These are phyloP conservation scores for Gossypium anomalum DNA, from an alignment of 345 rosid species.

Conservation along the genomic window DNA sequence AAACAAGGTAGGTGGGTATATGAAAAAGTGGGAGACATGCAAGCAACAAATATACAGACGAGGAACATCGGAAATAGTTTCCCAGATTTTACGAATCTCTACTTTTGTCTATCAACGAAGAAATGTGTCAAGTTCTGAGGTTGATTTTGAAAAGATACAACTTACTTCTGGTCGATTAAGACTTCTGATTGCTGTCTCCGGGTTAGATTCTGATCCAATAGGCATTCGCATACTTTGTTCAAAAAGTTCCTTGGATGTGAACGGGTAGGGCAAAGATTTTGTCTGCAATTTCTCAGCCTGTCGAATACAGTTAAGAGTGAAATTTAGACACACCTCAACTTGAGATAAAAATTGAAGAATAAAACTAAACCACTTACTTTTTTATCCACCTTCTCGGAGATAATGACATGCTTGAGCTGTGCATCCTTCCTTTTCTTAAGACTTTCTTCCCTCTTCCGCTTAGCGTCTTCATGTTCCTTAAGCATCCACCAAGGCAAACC, in stretches of 20 bases:
- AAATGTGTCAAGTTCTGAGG: not conserved
- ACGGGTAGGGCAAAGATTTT: slow-evolving; percentile 72
- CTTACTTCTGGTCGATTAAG: slow-evolving; percentile 79
- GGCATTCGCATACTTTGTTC: slow-evolving; percentile 92
- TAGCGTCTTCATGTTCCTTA: slow-evolving; percentile 65
- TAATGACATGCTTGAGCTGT: slow-evolving; percentile 63
- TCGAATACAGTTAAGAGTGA: slow-evolving; percentile 17
- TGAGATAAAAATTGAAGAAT: slow-evolving; percentile 1
- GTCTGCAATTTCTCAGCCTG: slow-evolving; percentile 82
- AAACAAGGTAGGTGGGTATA: not conserved
- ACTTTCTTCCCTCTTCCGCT: slow-evolving; percentile 57
- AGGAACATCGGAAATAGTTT: not conserved
- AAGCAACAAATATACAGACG: not conserved
- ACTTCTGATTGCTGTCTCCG: slow-evolving; percentile 58
- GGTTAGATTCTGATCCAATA: slow-evolving; percentile 87
- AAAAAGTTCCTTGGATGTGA: slow-evolving; percentile 68
- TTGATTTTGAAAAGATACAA: not conserved
- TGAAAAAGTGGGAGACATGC: not conserved
- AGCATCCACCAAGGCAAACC: slow-evolving; percentile 84
- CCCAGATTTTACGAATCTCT: not conserved
- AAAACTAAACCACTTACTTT: slow-evolving; percentile 44
- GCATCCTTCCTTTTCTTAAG: slow-evolving; percentile 85
- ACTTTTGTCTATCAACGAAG: not conserved
- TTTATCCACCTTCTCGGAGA: slow-evolving; percentile 82
- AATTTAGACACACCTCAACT: not conserved